These are phyloP conservation scores for Eucalyptus decipiens DNA, from an alignment of 345 rosid genomes.

Conservation along the genomic window DNA sequence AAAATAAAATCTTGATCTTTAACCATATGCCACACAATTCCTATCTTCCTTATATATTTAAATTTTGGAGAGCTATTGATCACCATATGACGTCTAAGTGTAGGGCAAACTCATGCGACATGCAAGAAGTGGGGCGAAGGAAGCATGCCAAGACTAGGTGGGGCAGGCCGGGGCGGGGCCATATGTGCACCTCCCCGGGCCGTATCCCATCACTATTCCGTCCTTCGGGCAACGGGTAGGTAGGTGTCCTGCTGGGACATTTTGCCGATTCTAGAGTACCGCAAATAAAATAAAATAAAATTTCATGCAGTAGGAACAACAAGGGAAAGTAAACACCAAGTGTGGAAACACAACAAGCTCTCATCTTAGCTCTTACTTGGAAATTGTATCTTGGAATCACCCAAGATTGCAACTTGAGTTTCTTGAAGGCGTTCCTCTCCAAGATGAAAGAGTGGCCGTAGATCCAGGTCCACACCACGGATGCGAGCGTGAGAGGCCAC, in stretches of 20 bases:
- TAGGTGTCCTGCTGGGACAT: neutral
- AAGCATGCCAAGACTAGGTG: neutral
- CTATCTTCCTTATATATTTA: neutral
- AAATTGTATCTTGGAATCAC: conserved; percentile 47
- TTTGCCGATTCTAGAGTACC: neutral
- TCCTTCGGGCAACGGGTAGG: neutral
- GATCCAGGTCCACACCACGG: conserved; percentile 25
- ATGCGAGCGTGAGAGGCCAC: conserved; percentile 52
- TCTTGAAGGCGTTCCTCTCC: conserved; percentile 36
- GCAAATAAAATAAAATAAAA: no score
- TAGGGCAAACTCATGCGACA: neutral
- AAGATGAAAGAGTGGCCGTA: conserved; percentile 32
- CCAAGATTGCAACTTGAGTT: conserved; percentile 58
- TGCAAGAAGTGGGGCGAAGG: neutral
- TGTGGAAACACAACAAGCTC: neutral
- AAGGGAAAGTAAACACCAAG: neutral
- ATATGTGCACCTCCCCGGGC: neutral
- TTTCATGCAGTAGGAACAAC: neutral
- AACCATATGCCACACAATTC: neutral
- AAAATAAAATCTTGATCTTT: neutral
- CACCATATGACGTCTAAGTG: neutral
- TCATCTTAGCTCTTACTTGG: conserved; percentile 14
- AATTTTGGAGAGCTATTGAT: neutral
- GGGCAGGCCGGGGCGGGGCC: neutral
- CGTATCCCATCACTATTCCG: neutral